phyloP scores from a whole-genome alignment of 2,329 filamentous ascomycete species.

The Ramichloridium luteum region DNA sequence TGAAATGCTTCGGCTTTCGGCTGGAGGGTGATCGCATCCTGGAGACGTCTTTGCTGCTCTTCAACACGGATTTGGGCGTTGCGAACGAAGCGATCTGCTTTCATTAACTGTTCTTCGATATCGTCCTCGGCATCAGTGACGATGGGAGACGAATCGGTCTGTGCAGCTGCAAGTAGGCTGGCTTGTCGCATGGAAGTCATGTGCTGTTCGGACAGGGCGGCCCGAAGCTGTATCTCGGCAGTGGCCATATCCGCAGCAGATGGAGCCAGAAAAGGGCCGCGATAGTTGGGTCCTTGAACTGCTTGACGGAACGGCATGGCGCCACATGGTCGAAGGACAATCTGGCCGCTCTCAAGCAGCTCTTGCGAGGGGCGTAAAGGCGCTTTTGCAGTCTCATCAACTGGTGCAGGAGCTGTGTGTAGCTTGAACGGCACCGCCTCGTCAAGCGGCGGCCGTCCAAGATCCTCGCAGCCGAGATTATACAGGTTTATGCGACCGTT shows the following conservation, averaged over 20 bases:
- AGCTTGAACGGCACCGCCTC: constrained; percentile 13
- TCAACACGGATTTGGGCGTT: constrained; percentile 7
- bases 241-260: constrained; percentile 11
- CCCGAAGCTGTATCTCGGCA: constrained; percentile 19
- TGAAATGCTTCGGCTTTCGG: constrained; percentile 22
- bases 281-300: constrained; percentile 33
- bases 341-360: constrained; percentile 24
- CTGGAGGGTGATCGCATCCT: constrained; percentile 2
- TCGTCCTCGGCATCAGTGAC: constrained; percentile 4
- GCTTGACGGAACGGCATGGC: constrained; percentile 33
- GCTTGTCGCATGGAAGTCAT: constrained; percentile 1
- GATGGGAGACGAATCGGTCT: too few species aligned
- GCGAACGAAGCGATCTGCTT: constrained; percentile 4
- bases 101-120: background rate
- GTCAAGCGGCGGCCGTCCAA: constrained; percentile 4
- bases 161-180: too few species aligned
- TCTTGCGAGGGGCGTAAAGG: background rate
- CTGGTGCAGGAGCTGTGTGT: constrained; percentile 8
- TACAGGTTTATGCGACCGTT: constrained; percentile 44
- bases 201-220: constrained; percentile 8
- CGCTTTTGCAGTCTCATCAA: background rate
- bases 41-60: constrained; percentile 8
- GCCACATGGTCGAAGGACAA: constrained; percentile 29
- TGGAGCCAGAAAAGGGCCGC: constrained; percentile 25
- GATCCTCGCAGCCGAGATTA: constrained; percentile 28